Evolutionary conservation across 176 grass and related monocot genomes (phyloP), one percentile per base, ranked within the genome.

Genomic region (Triticum urartu): DNA sequence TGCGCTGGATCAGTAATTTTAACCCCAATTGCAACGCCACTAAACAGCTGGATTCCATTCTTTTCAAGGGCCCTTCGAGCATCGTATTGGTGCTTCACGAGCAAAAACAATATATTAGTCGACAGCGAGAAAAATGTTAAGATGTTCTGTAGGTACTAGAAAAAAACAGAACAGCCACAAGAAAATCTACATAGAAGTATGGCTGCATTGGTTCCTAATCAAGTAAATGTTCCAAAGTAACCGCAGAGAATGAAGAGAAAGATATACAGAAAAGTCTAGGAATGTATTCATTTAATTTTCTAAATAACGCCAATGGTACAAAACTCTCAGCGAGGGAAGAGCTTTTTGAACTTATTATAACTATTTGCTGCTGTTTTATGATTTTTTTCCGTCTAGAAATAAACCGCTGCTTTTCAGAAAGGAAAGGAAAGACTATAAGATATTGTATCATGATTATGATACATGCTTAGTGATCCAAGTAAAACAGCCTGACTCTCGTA

Each of bases 41-140:
- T 89, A 36, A 81, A 94, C 52, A 97, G 77, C 39, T 97, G 92
- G 34, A 75, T 84, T 9, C 88, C 91, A 79, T 92, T 85, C 76
- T 92, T 97, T 76, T 86, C 83, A 75, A 97, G 87, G 68, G 94
- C 92, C 80, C 89, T 97, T 64, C n/a, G 78, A 21, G 94, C 92
- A 80, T 92, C 90, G 3, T 92, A 97, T 7, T 48, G 81, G 80
- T 21, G 80, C 92, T 97, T 77, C 58, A 85, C 39, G 83, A 82
- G 35, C 58, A 88, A 62, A 24, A 4, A 59, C 7, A 82, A 7
- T 15, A 77, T 52, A 42, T 58, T 58, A 58, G 54, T 8, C 6
- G 54, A 58, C 1, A 58, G 4, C 18, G 1, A 21, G 54, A 58
- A 58, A 56, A 58, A 58, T 58, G 54, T 58, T 21, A 58, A 58